Evolutionary conservation across 331 rosid genomes (phyloP).

Genomic region (Stylosanthes scabra): DNA sequence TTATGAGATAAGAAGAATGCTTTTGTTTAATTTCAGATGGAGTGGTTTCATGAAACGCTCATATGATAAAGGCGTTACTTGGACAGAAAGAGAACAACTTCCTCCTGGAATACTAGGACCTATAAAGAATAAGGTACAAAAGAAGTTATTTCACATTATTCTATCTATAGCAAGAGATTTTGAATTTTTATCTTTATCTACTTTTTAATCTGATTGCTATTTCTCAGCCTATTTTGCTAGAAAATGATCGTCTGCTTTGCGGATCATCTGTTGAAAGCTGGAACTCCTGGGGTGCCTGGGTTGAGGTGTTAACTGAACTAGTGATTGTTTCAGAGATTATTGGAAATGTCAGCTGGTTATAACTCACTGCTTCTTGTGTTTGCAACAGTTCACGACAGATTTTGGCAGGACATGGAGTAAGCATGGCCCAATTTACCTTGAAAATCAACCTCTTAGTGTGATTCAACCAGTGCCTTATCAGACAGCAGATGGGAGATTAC

Average conservation of each 20-base stretch:
- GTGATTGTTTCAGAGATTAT: conserved; percentile 23
- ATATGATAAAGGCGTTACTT: conserved; percentile 75
- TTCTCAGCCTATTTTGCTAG: conserved; percentile 87
- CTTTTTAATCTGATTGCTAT: conserved; percentile 25
- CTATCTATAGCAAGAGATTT: conserved; percentile 20
- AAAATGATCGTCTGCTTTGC: conserved; percentile 72
- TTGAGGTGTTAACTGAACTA: conserved; percentile 64
- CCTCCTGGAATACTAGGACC: conserved; percentile 99
- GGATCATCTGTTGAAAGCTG: conserved; percentile 99
- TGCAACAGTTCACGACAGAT: conserved; percentile 68
- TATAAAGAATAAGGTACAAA: conserved; percentile 84
- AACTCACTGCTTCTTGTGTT: conserved; percentile 29
- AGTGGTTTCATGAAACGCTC: conserved; percentile 91
- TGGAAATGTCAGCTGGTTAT: conserved; percentile 38
- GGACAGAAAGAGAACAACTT: conserved; percentile 90
- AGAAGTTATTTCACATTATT: conserved; percentile 23
- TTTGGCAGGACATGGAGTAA: conserved; percentile 78
- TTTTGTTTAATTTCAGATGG: conserved; percentile 67
- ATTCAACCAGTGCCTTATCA: conserved; percentile 94
- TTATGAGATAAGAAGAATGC: conserved; percentile 10
- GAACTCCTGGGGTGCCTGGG: conserved; percentile 98
- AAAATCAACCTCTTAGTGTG: conserved; percentile 73
- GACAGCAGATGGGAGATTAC: conserved; percentile 68
- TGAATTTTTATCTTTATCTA: background rate
- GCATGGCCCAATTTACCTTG: conserved; percentile 82